These are phyloP conservation scores for Hibiscus syriacus DNA, from an alignment of 345 rosid genomes.

Conservation along the genomic window DNA sequence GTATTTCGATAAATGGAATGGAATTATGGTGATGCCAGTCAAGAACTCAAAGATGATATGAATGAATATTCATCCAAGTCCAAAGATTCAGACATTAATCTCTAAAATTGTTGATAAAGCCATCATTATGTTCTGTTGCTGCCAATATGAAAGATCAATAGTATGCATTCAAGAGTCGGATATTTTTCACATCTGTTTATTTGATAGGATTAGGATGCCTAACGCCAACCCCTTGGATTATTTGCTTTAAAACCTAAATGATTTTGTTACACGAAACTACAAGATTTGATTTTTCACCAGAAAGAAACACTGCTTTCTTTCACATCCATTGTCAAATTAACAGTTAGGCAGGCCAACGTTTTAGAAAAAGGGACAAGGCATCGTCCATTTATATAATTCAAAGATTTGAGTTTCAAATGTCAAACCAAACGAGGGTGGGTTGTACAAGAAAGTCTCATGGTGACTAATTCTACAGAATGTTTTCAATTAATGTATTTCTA, in stretches of 20 bases:
- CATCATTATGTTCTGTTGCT: conserved; percentile 4
- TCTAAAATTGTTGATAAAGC: conserved; percentile 3
- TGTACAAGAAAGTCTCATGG: neutral
- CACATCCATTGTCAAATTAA: neutral
- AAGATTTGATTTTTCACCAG: neutral
- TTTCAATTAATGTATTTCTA: neutral
- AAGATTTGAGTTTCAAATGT: neutral
- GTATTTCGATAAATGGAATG: conserved; percentile 7
- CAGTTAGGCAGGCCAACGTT: neutral
- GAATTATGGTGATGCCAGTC: neutral
- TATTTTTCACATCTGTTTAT: neutral
- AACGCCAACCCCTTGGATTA: neutral
- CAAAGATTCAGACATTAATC: conserved; percentile 3
- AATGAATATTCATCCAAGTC: conserved; percentile 2
- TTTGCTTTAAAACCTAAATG: neutral
- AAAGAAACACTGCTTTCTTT: neutral
- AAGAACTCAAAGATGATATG: neutral
- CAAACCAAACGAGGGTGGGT: neutral
- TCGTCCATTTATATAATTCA: neutral
- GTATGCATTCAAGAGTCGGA: neutral
- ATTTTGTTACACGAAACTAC: no score
- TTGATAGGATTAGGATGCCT: neutral
- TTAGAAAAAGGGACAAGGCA: neutral
- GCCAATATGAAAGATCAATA: neutral
- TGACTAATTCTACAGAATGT: neutral